Evolutionary conservation across 352 stramenopile genomes (phyloP).

Genomic region (Pythium sukuiense): DNA sequence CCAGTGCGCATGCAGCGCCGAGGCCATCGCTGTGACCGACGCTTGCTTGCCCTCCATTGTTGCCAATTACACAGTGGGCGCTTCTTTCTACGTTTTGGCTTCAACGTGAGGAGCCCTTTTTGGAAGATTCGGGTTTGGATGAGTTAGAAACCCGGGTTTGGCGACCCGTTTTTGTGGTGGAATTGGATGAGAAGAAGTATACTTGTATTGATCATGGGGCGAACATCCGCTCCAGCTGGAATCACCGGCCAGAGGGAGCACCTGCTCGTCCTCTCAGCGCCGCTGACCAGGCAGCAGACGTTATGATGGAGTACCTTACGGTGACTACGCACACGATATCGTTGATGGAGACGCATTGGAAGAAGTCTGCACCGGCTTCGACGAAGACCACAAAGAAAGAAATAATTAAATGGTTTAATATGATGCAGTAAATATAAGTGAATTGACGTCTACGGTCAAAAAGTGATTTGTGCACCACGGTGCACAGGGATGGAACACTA

Average conservation of each 20-base stretch:
- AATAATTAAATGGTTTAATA: too few relatives aligned
- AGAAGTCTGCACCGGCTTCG: too few relatives aligned
- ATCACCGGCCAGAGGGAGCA: neutral
- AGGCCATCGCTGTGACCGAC: neutral
- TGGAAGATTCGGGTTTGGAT: constrained; percentile 1
- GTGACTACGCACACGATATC: too few relatives aligned
- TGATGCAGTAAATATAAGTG: neutral
- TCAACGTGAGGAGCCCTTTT: constrained; percentile 2
- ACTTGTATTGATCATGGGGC: neutral
- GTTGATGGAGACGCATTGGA: too few relatives aligned
- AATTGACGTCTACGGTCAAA: neutral
- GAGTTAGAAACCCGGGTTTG: constrained; percentile 1
- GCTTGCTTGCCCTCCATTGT: neutral
- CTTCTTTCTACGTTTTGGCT: constrained; percentile 6
- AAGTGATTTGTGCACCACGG: neutral
- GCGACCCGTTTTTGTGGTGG: neutral
- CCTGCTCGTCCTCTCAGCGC: neutral
- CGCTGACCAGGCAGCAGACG: neutral
- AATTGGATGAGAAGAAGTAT: neutral
- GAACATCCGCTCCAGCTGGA: neutral
- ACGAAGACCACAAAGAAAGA: too few relatives aligned
- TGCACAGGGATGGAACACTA: neutral
- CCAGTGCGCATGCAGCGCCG: neutral
- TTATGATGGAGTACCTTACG: neutral
- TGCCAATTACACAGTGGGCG: neutral